Conservation (phyloP, 257 asterid genomes). For the Solanum phureja region DNA sequence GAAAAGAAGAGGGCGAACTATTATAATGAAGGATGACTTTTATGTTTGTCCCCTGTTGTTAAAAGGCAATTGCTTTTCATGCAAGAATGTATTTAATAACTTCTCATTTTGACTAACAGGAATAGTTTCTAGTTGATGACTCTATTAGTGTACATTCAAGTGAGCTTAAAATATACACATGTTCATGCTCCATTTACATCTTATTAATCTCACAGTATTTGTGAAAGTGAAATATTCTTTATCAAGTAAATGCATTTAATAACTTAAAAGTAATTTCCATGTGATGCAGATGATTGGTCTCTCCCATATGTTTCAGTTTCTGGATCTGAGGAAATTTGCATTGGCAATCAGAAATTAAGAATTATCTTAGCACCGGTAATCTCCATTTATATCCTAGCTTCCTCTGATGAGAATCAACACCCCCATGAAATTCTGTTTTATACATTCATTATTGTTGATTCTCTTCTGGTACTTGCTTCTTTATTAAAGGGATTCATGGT, state of each 20-base stretch:
- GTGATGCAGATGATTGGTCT: constrained; percentile 76
- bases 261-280: constrained; percentile 3
- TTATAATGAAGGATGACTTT: not conserved
- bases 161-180: not conserved
- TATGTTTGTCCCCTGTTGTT: not conserved
- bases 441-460: not conserved
- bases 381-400: not conserved
- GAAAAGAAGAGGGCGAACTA: not conserved
- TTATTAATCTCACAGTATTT: not conserved
- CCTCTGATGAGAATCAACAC: not conserved
- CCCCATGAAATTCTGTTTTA: not conserved
- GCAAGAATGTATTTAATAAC: not conserved
- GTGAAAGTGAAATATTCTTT: not conserved
- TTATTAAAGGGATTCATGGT: not conserved
- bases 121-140: not conserved
- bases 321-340: constrained; percentile 79
- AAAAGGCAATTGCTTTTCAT: not conserved
- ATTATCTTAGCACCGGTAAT: constrained; percentile 75
- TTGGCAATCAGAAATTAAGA: constrained; percentile 71
- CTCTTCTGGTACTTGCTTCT: not conserved
- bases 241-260: not conserved
- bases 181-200: not conserved
- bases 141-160: not conserved
- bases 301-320: constrained; percentile 47
- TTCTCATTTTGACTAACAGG: not conserved